Evolutionary conservation across 179 eudicot genomes (phyloP), one percentile per base, ranked within the genome.

Genomic region (Gypsophila paniculata): DNA sequence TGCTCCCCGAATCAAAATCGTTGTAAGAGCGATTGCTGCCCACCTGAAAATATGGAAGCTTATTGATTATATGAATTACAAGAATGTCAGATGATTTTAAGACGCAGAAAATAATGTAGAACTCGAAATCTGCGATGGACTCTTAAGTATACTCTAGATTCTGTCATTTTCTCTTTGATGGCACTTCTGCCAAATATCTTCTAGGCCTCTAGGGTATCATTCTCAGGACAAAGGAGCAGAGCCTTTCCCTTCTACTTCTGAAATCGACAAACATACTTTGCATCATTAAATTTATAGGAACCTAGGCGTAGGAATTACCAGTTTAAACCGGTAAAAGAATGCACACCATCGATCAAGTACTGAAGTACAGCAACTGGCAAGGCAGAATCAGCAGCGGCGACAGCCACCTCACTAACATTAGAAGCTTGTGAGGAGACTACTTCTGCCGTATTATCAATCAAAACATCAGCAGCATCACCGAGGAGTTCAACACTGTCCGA

Each of bases 301-400:
- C 65, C 65, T 61, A 65, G 36, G 44, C 19, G 10, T n/a, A 11
- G 19, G 18, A 18, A 19, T 65, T 75, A 91, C 97, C 97, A 91
- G 71, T 85, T 75, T 11, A 81, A 76, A n/a, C 97, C 97, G 18
- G 87, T 86, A 64, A 74, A 49, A 62, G 65, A 64, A 77, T 91
- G 97, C 59, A 91, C 80, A 36, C 69, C 79, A 53, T 91, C 91
- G 69, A 91, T 87, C 54, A 86, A 49, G 70, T 89, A 74, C 78
- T 91, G 97, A 73, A 89, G 64, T 7, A 82, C 85, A 8, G 91
- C 90, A 57, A 91, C 89, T 0, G 97, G 94, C 2, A 80, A 74
- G 18, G 83, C 85, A 25, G 94, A 91, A 75, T 91, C 94, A 14
- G 94, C 90, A 5, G 96, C 90, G 1, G 96, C 94, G 70, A 82